These are phyloP conservation scores for Pythium pectinolyticum DNA, from an alignment of 352 stramenopile species.

Conservation along the genomic window DNA sequence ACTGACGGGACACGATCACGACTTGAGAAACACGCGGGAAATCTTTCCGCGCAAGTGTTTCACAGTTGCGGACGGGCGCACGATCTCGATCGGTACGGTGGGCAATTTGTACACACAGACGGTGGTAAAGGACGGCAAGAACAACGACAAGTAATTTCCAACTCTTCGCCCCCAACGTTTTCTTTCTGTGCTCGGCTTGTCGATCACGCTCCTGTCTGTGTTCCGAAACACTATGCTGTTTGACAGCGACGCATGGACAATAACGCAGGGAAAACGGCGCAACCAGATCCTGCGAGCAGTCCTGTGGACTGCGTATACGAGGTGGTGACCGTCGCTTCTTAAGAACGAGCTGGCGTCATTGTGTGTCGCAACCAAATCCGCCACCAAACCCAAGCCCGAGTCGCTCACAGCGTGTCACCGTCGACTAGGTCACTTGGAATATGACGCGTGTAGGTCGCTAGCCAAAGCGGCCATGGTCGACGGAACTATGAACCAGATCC, in stretches of 20 bases:
- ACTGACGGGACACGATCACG: background rate
- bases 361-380: too few relatives aligned
- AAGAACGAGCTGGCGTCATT: too few relatives aligned
- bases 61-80: background rate
- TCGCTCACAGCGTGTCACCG: too few relatives aligned
- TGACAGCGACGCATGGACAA: background rate
- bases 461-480: too few relatives aligned
- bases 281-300: background rate
- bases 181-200: background rate
- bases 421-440: too few relatives aligned
- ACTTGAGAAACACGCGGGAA: background rate
- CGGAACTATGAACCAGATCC: background rate
- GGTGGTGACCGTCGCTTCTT: too few relatives aligned
- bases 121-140: background rate
- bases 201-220: conserved; percentile 6
- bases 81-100: background rate
- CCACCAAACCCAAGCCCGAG: too few relatives aligned
- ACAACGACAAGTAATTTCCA: too few relatives aligned
- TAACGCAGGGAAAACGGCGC: background rate
- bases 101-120: background rate
- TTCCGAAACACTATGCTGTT: background rate
- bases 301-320: too few relatives aligned
- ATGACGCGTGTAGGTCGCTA: too few relatives aligned
- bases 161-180: background rate
- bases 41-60: too few relatives aligned